A percentile compares a stretch with the other conserved stretches of the same genome.
Conservation (phyloP, 805 yeast genomes). For the Ogataea glucozyma region DNA sequence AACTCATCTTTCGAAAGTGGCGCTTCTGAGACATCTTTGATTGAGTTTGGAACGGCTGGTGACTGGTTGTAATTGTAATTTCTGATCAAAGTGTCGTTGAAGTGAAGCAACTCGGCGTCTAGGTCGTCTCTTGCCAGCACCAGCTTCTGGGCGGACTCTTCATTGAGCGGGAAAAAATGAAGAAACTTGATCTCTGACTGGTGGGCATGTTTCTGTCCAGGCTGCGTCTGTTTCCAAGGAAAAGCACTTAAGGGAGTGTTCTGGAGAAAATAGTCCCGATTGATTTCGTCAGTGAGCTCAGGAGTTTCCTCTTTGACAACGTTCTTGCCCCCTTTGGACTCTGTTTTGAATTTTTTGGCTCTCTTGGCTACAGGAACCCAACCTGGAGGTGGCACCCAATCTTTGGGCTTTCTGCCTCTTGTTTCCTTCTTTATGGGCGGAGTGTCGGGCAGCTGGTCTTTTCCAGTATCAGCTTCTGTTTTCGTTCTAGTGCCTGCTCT, state of each 20-base stretch:
- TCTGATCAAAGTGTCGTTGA: constrained; percentile 15
- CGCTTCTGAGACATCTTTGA: constrained; percentile 2
- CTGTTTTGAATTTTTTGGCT: not conserved
- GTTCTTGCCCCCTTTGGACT: not conserved
- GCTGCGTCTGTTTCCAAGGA: constrained; percentile 19
- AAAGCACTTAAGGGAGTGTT: constrained; percentile 11
- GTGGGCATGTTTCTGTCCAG: constrained; percentile 10
- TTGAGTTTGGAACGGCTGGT: constrained; percentile 1
- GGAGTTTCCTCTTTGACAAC: constrained; percentile 3
- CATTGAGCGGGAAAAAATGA: constrained; percentile 13
- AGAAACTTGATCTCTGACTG: constrained; percentile 19
- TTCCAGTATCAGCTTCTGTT: no score
- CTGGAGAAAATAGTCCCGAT: constrained; percentile 16
- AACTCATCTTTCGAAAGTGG: constrained; percentile 8
- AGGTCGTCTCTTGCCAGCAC: constrained; percentile 13
- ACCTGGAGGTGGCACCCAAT: constrained; percentile 19
- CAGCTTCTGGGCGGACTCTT: constrained; percentile 15
- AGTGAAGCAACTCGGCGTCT: constrained; percentile 21
- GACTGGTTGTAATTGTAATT: constrained; percentile 9
- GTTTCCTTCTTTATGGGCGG: constrained; percentile 9
- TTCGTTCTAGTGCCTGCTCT: no score
- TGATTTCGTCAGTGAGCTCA: constrained; percentile 9
- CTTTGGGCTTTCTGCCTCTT: constrained; percentile 19
- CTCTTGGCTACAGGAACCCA: constrained; percentile 7
- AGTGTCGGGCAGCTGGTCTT: no score